phyloP scores from a whole-genome alignment of 805 yeast genomes.

The Metschnikowia koreensis region DNA sequence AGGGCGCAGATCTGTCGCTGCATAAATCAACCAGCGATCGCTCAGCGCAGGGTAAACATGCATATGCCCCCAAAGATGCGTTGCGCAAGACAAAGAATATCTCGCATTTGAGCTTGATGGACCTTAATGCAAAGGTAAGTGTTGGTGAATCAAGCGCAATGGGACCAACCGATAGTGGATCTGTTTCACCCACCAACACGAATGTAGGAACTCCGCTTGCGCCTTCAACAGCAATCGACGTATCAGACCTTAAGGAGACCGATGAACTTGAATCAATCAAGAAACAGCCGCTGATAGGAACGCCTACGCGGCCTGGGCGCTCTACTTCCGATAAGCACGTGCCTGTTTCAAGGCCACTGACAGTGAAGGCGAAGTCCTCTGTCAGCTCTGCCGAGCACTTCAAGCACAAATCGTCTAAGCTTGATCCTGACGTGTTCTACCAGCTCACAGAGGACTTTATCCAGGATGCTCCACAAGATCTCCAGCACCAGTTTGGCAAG shows the following conservation, averaged over 20 bases:
- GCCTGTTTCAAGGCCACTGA: constrained; percentile 8
- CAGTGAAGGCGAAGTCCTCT: constrained; percentile 8
- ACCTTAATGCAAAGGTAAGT: constrained; percentile 22
- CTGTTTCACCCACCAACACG: constrained; percentile 23
- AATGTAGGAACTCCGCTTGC: constrained; percentile 5
- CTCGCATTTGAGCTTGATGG: constrained; percentile 40
- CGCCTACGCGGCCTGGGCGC: not conserved
- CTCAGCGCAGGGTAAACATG: constrained; percentile 4
- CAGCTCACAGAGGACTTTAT: constrained; percentile 31
- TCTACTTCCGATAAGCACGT: constrained; percentile 7
- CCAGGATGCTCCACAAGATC: constrained; percentile 33
- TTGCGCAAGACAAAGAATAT: constrained; percentile 35
- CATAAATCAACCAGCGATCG: constrained; percentile 7
- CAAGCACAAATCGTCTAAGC: constrained; percentile 5
- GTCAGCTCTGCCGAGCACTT: constrained; percentile 3
- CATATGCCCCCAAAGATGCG: constrained; percentile 1
- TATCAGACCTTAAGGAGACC: not conserved
- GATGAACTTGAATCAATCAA: not conserved
- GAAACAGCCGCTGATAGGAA: not conserved
- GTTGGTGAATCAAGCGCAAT: constrained; percentile 1
- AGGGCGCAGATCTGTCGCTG: constrained; percentile 7
- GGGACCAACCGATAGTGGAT: constrained; percentile 15
- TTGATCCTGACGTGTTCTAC: constrained; percentile 16
- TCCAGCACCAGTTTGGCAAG: constrained; percentile 38
- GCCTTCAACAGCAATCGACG: constrained; percentile 9